Evolutionary conservation across 495 filamentous ascomycete genomes (phyloP).

Genomic region (Glonium stellatum): DNA sequence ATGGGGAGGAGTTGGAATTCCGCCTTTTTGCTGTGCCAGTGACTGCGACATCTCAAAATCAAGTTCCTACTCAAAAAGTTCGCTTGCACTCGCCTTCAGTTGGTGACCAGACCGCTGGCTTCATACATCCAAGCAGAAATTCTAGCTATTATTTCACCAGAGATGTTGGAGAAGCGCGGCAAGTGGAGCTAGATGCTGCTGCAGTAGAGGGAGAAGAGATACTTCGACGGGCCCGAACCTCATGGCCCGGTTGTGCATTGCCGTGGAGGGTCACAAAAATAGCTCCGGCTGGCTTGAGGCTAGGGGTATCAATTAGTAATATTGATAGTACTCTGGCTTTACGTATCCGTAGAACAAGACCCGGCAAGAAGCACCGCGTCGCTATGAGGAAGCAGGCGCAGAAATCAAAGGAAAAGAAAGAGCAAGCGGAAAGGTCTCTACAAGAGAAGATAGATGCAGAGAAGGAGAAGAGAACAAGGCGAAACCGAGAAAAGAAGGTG

Average conservation of each 20-base stretch:
- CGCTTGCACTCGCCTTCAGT: conserved; percentile 17
- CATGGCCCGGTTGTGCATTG: conserved; percentile 47
- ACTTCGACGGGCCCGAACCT: conserved; percentile 31
- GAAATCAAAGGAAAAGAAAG: conserved; percentile 46
- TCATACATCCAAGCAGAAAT: conserved; percentile 39
- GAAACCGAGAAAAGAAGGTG: conserved; percentile 26
- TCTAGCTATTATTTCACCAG: conserved; percentile 43
- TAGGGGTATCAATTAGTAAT: conserved; percentile 1
- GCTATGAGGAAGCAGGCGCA: conserved; percentile 42
- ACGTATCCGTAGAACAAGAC: conserved; percentile 36
- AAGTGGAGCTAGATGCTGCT: conserved; percentile 32
- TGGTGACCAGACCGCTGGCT: conserved; percentile 30
- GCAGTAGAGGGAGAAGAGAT: conserved; percentile 45
- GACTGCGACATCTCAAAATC: neutral
- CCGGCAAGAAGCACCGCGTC: conserved; percentile 50
- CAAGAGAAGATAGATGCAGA: conserved; percentile 22
- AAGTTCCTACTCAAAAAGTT: conserved; percentile 14
- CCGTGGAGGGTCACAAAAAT: conserved; percentile 48
- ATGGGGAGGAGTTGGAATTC: conserved; percentile 43
- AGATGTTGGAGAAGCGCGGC: conserved; percentile 29
- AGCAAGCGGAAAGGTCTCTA: conserved; percentile 25
- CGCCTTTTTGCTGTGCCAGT: conserved; percentile 45
- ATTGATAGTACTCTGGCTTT: conserved; percentile 9
- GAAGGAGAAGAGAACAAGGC: conserved; percentile 24
- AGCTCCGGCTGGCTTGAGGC: conserved; percentile 9